phyloP scores from a whole-genome alignment of 176 grass and related monocot species.

The Carex kokanica region DNA sequence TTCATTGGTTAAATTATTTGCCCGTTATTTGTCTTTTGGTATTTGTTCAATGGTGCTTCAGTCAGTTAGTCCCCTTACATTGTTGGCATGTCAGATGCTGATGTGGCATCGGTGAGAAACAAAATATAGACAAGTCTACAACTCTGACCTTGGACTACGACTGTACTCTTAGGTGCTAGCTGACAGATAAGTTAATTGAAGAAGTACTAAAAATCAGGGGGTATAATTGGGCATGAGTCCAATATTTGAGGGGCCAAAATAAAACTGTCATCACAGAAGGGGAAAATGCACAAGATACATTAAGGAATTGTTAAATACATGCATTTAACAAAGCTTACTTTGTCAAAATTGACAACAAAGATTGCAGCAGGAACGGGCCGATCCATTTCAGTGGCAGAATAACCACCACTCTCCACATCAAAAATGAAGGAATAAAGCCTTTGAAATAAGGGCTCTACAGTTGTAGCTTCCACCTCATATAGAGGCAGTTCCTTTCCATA shows the following conservation, averaged over 20 bases:
- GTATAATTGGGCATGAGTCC: not conserved
- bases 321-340: slow-evolving; percentile 42
- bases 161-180: not conserved
- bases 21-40: not conserved
- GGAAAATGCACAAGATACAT: slow-evolving; percentile 22
- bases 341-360: slow-evolving; percentile 99
- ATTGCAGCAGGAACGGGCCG: slow-evolving; percentile 78
- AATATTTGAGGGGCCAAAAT: not conserved
- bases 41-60: not conserved
- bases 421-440: slow-evolving; percentile 96
- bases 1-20: not conserved
- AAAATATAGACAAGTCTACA: not conserved
- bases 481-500: slow-evolving; percentile 91
- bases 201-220: not conserved
- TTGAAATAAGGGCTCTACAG: slow-evolving; percentile 73
- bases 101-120: not conserved
- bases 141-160: not conserved
- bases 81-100: not conserved
- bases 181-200: not conserved
- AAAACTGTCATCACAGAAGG: slow-evolving; percentile 1
- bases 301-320: slow-evolving; percentile 21
- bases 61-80: not conserved
- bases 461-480: slow-evolving; percentile 88
- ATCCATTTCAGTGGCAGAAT: slow-evolving; percentile 78
- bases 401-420: slow-evolving; percentile 66